Conservation (phyloP, 345 rosid species). For the Clausena lansium region DNA sequence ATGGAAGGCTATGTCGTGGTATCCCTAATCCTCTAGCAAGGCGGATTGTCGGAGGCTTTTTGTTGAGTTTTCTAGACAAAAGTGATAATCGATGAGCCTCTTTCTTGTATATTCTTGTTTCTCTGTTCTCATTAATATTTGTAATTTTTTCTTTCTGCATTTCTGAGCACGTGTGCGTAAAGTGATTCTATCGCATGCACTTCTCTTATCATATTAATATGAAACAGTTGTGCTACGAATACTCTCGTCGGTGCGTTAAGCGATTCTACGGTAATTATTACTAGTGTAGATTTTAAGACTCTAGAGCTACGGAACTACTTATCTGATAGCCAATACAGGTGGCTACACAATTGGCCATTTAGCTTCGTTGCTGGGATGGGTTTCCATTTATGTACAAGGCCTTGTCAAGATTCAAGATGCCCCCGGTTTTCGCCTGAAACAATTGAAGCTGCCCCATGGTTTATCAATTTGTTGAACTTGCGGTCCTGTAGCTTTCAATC, state of each 20-base stretch:
- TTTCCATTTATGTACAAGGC: no score
- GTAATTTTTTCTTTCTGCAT: no score
- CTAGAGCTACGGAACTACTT: background rate
- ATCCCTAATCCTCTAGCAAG: conserved; percentile 91
- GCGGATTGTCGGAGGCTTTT: conserved; percentile 83
- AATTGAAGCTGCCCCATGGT: conserved; percentile 6
- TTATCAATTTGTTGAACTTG: background rate
- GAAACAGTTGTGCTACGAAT: background rate
- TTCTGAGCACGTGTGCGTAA: background rate
- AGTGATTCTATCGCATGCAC: background rate
- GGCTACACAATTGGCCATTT: no score
- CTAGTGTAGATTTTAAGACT: background rate
- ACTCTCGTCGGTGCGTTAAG: background rate
- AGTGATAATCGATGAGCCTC: conserved; percentile 28
- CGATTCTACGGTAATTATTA: no score
- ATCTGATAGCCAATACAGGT: background rate
- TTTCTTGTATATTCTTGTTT: background rate
- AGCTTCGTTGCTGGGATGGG: no score
- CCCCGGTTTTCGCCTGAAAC: conserved; percentile 1
- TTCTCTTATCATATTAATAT: background rate
- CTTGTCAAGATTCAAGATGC: background rate
- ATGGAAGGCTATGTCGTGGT: conserved; percentile 80
- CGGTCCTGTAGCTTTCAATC: background rate
- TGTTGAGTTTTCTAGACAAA: conserved; percentile 73
- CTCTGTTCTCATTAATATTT: background rate